Evolutionary conservation across 495 filamentous ascomycete species (phyloP).

Genomic region (Penicillium arizonense): DNA sequence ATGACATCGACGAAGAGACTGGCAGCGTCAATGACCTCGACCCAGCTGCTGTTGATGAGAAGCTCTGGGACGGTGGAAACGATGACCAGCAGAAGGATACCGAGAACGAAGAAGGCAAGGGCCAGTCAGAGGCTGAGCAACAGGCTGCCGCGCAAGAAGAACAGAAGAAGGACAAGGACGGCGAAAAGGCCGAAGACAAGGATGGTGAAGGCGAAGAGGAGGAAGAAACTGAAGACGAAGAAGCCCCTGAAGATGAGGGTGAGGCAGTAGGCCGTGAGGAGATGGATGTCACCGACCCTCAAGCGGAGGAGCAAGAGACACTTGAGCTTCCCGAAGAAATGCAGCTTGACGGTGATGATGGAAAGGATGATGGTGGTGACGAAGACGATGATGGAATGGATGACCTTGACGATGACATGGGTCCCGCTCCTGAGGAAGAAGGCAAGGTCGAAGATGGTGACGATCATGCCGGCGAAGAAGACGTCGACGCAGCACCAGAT

Average conservation of each 20-base stretch:
- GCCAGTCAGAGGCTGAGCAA: conserved; percentile 61
- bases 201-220: conserved; percentile 49
- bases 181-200: conserved; percentile 43
- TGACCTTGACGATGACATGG: conserved; percentile 63
- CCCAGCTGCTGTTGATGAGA: conserved; percentile 88
- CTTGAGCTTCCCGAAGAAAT: conserved; percentile 70
- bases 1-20: conserved; percentile 81
- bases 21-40: conserved; percentile 89
- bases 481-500: conserved; percentile 41
- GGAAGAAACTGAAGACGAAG: conserved; percentile 57
- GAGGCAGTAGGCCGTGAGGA: conserved; percentile 60
- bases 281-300: conserved; percentile 63
- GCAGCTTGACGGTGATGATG: conserved; percentile 64
- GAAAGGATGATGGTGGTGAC: conserved; percentile 58
- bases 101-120: conserved; percentile 67
- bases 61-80: conserved; percentile 89
- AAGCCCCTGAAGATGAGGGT: conserved; percentile 57
- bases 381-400: conserved; percentile 72
- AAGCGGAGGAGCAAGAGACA: conserved; percentile 69
- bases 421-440: conserved; percentile 51
- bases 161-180: conserved; percentile 45
- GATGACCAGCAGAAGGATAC: conserved; percentile 82
- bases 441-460: conserved; percentile 36
- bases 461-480: conserved; percentile 34
- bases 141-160: conserved; percentile 60